phyloP scores from a whole-genome alignment of 768 basidiomycete species.

The Leccinum olivaceopallidum region DNA sequence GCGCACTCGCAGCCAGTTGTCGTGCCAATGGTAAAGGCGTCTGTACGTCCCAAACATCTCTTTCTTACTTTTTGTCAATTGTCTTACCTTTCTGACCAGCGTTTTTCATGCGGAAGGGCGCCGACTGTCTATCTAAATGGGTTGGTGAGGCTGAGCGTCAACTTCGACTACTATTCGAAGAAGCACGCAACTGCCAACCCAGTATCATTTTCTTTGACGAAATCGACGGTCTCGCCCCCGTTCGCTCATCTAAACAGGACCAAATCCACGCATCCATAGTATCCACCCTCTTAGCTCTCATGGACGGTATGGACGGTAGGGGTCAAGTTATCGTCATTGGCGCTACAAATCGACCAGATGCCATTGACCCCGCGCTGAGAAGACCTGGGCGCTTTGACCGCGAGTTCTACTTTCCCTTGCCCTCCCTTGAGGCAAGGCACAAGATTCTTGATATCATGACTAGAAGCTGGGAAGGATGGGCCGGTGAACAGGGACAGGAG shows the following conservation, averaged over 20 bases:
- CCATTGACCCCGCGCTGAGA: conserved; percentile 94
- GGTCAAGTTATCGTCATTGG: conserved; percentile 98
- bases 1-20: conserved; percentile 93
- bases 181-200: conserved; percentile 89
- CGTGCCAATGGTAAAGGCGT: conserved; percentile 84
- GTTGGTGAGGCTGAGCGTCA: conserved; percentile 99
- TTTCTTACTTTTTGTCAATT: not conserved
- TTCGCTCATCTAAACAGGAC: conserved; percentile 97
- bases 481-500: conserved; percentile 47
- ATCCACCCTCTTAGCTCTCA: conserved; percentile 90
- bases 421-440: conserved; percentile 79
- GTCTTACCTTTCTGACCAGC: conserved; percentile 46
- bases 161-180: conserved; percentile 91
- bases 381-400: conserved; percentile 95
- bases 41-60: conserved; percentile 53
- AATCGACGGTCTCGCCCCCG: conserved; percentile 97
- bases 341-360: conserved; percentile 96
- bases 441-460: conserved; percentile 93
- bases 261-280: conserved; percentile 99
- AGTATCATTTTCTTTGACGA: conserved; percentile 99
- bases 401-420: conserved; percentile 97
- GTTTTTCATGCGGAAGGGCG: conserved; percentile 99
- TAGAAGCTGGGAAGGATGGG: conserved; percentile 84
- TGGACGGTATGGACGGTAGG: conserved; percentile 99
- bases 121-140: conserved; percentile 98